Conservation (phyloP, 257 asterid genomes). For the Ajuga chamaepitys region DNA sequence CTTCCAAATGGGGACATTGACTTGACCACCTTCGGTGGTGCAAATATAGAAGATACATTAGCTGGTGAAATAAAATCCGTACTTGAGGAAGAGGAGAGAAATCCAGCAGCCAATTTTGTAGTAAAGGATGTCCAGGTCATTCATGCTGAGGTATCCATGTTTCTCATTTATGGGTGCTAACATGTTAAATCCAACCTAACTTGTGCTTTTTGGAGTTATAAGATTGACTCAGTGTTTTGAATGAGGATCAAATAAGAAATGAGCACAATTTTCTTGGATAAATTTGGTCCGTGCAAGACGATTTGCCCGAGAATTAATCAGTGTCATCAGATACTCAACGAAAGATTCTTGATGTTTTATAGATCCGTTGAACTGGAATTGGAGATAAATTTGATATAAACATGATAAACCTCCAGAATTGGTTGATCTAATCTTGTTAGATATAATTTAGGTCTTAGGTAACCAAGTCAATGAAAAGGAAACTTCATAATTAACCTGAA, state of each 20-base stretch:
- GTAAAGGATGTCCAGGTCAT: conserved; percentile 84
- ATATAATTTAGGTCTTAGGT: too few species aligned
- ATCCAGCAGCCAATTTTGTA: conserved; percentile 38
- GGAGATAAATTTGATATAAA: too few species aligned
- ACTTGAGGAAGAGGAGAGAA: conserved; percentile 61
- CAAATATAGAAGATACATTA: conserved; percentile 49
- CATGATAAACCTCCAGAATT: too few species aligned
- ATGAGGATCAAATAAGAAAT: not conserved
- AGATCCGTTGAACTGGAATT: too few species aligned
- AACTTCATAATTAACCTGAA: too few species aligned
- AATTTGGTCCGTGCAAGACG: too few species aligned
- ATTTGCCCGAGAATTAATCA: too few species aligned
- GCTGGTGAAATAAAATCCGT: conserved; percentile 47
- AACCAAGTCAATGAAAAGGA: too few species aligned
- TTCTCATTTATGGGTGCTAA: not conserved
- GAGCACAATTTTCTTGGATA: too few species aligned
- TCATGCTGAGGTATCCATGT: conserved; percentile 70
- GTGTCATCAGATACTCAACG: too few species aligned
- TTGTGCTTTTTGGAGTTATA: not conserved
- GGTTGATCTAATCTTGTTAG: too few species aligned
- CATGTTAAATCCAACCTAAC: not conserved
- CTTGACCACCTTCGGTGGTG: conserved; percentile 68
- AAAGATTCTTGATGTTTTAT: too few species aligned
- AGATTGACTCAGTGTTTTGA: not conserved
- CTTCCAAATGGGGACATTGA: conserved; percentile 99